phyloP scores from a whole-genome alignment of 306 rosid species.

The Pueraria montana region DNA sequence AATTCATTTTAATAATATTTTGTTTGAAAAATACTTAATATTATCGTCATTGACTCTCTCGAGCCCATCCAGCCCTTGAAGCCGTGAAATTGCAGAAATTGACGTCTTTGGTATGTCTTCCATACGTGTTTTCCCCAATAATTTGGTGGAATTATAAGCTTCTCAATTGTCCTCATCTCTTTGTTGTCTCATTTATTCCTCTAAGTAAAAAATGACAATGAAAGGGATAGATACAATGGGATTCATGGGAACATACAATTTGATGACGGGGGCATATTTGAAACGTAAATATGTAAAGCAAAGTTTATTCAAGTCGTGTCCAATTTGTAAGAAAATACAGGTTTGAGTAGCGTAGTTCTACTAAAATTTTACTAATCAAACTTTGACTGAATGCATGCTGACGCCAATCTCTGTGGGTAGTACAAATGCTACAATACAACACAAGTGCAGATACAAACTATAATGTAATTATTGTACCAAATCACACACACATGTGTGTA shows the following conservation, averaged over 20 bases:
- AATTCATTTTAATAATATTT: background rate
- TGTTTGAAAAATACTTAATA: background rate
- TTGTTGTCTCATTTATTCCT: background rate
- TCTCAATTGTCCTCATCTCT: too few species aligned
- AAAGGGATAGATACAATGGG: too few species aligned
- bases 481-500: background rate
- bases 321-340: too few species aligned
- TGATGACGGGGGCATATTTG: too few species aligned
- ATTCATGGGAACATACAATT: too few species aligned
- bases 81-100: background rate
- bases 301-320: too few species aligned
- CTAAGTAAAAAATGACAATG: background rate
- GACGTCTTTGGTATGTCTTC: background rate
- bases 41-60: background rate
- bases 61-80: background rate
- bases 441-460: slow-evolving; percentile 24
- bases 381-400: slow-evolving; percentile 9
- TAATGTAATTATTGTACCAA: background rate
- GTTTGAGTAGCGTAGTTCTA: too few species aligned
- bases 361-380: background rate
- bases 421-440: slow-evolving; percentile 24
- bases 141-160: background rate
- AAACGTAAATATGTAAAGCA: too few species aligned
- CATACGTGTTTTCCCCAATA: background rate
- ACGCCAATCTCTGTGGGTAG: slow-evolving; percentile 39